Evolutionary conservation across 1,139 yeast genomes (phyloP).

Genomic region (Candida tropicalis): DNA sequence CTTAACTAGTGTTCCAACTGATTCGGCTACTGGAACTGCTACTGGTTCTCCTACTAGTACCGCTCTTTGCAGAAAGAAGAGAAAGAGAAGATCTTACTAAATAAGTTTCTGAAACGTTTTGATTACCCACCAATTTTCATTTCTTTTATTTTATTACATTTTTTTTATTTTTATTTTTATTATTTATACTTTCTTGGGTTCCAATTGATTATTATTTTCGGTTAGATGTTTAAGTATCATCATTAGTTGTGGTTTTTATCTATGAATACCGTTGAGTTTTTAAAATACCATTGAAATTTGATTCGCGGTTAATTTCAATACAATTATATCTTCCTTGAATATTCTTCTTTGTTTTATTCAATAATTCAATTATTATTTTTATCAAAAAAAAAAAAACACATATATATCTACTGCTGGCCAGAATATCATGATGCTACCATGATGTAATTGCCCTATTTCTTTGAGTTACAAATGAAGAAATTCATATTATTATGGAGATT

Average conservation of each 20-base stretch:
- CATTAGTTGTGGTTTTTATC: conserved; percentile 2
- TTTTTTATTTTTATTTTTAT: conserved; percentile 1
- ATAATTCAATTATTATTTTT: neutral
- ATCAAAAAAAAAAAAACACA: neutral
- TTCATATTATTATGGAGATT: neutral
- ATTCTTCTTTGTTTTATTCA: neutral
- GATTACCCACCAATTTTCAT: neutral
- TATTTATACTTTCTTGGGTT: neutral
- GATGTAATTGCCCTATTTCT: neutral
- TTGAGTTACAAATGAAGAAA: too few relatives aligned
- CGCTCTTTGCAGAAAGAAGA: conserved; percentile 21
- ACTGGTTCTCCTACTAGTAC: conserved; percentile 41
- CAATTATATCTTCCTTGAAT: neutral
- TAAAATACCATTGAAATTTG: neutral
- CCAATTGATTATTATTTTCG: conserved; percentile 1
- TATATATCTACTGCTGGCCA: conserved; percentile 8
- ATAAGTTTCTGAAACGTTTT: neutral
- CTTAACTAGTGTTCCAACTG: conserved; percentile 20
- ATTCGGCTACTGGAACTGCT: conserved; percentile 40
- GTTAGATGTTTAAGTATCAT: neutral
- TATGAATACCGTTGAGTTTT: neutral
- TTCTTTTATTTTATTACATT: neutral
- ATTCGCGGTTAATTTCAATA: conserved; percentile 1
- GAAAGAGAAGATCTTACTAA: conserved; percentile 14
- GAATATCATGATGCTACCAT: conserved; percentile 8